A percentile compares a stretch with the other conserved stretches of the same genome.
Evolutionary conservation across 441 rosid species (phyloP).

Genomic region (Gossypium trilobum): DNA sequence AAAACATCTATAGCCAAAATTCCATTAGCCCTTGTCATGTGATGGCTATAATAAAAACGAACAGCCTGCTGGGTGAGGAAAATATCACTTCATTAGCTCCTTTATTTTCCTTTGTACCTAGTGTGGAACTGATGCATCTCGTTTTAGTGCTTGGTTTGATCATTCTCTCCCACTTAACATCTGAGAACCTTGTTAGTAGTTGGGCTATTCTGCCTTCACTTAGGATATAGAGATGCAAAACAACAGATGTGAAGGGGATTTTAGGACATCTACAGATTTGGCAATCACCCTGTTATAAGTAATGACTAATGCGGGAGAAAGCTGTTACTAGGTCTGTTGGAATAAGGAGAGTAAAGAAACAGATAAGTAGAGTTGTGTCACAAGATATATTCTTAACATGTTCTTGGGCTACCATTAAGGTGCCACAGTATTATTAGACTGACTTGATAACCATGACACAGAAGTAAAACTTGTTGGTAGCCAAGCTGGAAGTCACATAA

Average conservation of each 20-base stretch:
- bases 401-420: not conserved
- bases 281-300: not conserved
- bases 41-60: not conserved
- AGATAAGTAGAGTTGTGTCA: not conserved
- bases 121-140: not conserved
- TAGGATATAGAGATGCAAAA: not conserved
- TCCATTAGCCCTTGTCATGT: not conserved
- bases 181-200: not conserved
- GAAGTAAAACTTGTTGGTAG: not conserved
- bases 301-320: not conserved
- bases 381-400: not conserved
- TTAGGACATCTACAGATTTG: not conserved
- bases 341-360: not conserved
- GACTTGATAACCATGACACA: not conserved
- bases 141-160: not conserved
- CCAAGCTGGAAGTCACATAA: not conserved
- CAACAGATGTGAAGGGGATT: not conserved
- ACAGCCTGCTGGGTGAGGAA: conserved; percentile 1
- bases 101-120: not conserved
- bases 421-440: not conserved
- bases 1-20: not conserved
- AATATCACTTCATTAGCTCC: not conserved
- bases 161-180: not conserved
- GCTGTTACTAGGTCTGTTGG: not conserved
- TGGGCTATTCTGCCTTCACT: not conserved